These are phyloP conservation scores for Bolboschoenoplectus hybrid DNA, from an alignment of 202 grass and related monocot species.

Conservation along the genomic window DNA sequence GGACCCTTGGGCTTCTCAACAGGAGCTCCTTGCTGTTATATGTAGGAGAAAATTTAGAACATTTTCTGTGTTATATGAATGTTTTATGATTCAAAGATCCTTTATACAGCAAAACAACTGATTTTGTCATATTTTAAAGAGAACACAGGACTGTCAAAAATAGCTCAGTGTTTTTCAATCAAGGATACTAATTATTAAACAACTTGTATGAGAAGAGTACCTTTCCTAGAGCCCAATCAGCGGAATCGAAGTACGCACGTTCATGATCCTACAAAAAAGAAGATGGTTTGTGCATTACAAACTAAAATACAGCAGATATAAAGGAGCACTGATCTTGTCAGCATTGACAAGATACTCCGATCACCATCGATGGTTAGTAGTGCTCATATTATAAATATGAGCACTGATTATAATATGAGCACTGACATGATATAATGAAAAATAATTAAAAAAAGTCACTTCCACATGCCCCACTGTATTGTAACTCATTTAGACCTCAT, in stretches of 20 bases:
- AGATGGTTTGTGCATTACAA: conserved; percentile 17
- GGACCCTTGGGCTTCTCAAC: conserved; percentile 89
- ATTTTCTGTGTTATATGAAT: conserved; percentile 1
- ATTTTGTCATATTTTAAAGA: not conserved
- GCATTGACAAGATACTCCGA: not conserved
- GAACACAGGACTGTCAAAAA: not conserved
- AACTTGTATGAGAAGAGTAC: conserved; percentile 46
- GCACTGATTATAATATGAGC: not conserved
- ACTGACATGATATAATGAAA: conserved; percentile 15
- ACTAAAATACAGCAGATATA: not conserved
- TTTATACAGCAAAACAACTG: conserved; percentile 1
- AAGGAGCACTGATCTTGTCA: not conserved
- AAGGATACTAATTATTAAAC: conserved; percentile 9
- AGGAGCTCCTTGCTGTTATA: conserved; percentile 64
- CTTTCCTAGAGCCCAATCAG: conserved; percentile 97
- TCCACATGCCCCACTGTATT: not conserved
- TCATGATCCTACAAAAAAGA: conserved; percentile 66
- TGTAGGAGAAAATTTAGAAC: conserved; percentile 18
- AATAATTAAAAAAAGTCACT: not conserved
- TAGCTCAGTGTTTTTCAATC: not conserved
- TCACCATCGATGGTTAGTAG: not conserved
- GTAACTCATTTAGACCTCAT: conserved; percentile 21
- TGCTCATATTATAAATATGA: not conserved
- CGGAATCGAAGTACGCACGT: conserved; percentile 87
- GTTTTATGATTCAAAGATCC: conserved; percentile 26